phyloP scores from a whole-genome alignment of 805 yeast species.

The Kluyveromyces nonfermentans region DNA sequence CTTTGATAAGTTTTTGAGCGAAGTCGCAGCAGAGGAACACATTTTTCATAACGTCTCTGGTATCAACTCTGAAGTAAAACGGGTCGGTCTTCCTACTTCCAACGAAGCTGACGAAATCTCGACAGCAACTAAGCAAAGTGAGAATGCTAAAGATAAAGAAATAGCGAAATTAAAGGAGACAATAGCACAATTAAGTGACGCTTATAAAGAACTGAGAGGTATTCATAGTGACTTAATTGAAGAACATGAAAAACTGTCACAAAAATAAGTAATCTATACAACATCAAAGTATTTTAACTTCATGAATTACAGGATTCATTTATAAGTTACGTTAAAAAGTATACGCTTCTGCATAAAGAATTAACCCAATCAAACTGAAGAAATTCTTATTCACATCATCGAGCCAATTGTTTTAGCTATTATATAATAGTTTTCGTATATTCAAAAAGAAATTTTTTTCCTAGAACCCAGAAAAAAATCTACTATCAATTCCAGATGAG shows the following conservation, averaged over 20 bases:
- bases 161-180: conserved; percentile 36
- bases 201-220: conserved; percentile 48
- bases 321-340: not conserved
- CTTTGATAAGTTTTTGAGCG: conserved; percentile 41
- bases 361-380: no score
- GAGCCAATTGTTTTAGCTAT: no score
- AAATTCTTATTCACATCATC: no score
- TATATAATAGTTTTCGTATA: not conserved
- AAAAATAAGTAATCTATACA: not conserved
- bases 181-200: conserved; percentile 42
- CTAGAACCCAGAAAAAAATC: not conserved
- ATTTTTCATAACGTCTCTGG: conserved; percentile 38
- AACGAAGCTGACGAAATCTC: conserved; percentile 8
- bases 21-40: conserved; percentile 42
- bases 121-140: conserved; percentile 1
- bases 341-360: not conserved
- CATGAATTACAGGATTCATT: no score
- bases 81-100: conserved; percentile 7
- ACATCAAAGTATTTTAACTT: not conserved
- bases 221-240: conserved; percentile 50
- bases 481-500: not conserved
- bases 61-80: conserved; percentile 33
- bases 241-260: conserved; percentile 36
- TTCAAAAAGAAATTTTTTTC: not conserved
- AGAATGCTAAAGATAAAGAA: conserved; percentile 21